These are phyloP conservation scores for Pythium dissotocum DNA, from an alignment of 352 stramenopile species.

Conservation along the genomic window DNA sequence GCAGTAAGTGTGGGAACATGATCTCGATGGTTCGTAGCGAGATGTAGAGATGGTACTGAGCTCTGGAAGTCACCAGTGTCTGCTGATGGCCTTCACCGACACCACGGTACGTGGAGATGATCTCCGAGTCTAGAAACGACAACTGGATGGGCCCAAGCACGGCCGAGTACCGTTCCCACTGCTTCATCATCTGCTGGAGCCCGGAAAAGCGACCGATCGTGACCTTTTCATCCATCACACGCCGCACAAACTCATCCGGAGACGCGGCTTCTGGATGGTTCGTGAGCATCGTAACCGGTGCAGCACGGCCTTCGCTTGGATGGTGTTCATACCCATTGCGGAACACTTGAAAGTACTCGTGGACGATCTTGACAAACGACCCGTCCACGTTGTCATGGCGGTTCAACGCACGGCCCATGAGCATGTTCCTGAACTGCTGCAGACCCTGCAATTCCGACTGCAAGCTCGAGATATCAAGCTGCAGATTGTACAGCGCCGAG, in stretches of 20 bases:
- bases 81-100: neutral
- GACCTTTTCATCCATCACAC: constrained; percentile 52
- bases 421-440: constrained; percentile 32
- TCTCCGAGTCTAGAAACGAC: constrained; percentile 29
- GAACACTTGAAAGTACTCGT: constrained; percentile 64
- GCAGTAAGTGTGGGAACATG: constrained; percentile 51
- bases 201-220: constrained; percentile 41
- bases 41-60: constrained; percentile 44
- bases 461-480: constrained; percentile 50
- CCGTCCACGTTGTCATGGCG: constrained; percentile 43
- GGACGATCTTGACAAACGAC: constrained; percentile 46
- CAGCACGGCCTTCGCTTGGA: neutral
- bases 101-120: constrained; percentile 10
- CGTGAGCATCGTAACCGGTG: neutral
- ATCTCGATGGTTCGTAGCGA: constrained; percentile 45
- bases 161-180: constrained; percentile 53
- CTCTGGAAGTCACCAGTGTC: constrained; percentile 42
- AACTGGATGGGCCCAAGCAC: constrained; percentile 28
- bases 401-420: constrained; percentile 38
- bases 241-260: constrained; percentile 39
- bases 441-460: constrained; percentile 48
- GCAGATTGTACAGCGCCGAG: constrained; percentile 59
- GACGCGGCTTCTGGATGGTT: neutral
- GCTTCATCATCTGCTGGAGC: constrained; percentile 47
- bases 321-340: constrained; percentile 44